Conservation (phyloP, 164 flowering plant species). For the Magnolia changhungtana region DNA sequence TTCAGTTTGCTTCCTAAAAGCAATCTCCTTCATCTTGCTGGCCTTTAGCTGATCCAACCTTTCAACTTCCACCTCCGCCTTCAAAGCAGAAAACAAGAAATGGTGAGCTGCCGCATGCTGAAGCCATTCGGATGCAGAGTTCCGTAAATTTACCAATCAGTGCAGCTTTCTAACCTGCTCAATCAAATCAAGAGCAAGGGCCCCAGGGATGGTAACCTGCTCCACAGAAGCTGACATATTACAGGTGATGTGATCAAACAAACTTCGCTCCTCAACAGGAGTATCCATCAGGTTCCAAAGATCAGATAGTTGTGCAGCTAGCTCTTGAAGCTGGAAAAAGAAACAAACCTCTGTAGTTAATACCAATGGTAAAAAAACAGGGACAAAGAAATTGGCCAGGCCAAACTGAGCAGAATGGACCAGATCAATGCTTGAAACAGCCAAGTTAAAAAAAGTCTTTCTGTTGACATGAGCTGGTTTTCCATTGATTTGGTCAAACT, state of each 20-base stretch:
- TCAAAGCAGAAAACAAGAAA: slow-evolving; percentile 6
- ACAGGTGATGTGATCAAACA: slow-evolving; percentile 90
- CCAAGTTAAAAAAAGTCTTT: too few relatives aligned
- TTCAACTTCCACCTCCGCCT: slow-evolving; percentile 96
- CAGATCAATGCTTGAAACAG: not conserved
- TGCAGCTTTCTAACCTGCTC: slow-evolving; percentile 63
- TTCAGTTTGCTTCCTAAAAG: slow-evolving; percentile 79
- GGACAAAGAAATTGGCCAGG: not conserved
- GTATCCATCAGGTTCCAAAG: slow-evolving; percentile 99
- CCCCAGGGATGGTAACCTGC: slow-evolving; percentile 83
- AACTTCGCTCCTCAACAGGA: slow-evolving; percentile 62
- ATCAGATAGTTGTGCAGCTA: slow-evolving; percentile 77
- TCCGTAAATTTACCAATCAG: not conserved
- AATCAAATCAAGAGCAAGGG: slow-evolving; percentile 87
- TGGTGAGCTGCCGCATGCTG: not conserved
- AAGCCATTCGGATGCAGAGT: not conserved
- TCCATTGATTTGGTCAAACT: too few relatives aligned
- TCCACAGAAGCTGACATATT: slow-evolving; percentile 86
- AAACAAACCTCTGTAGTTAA: too few relatives aligned
- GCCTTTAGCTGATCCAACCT: slow-evolving; percentile 92
- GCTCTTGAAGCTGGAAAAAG: slow-evolving; percentile 77
- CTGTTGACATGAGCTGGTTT: too few relatives aligned
- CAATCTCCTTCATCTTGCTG: slow-evolving; percentile 97
- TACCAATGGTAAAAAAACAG: too few relatives aligned
- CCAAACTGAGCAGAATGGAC: not conserved